phyloP scores from a whole-genome alignment of 805 yeast species.

The Kockiozyma suomiensis region DNA sequence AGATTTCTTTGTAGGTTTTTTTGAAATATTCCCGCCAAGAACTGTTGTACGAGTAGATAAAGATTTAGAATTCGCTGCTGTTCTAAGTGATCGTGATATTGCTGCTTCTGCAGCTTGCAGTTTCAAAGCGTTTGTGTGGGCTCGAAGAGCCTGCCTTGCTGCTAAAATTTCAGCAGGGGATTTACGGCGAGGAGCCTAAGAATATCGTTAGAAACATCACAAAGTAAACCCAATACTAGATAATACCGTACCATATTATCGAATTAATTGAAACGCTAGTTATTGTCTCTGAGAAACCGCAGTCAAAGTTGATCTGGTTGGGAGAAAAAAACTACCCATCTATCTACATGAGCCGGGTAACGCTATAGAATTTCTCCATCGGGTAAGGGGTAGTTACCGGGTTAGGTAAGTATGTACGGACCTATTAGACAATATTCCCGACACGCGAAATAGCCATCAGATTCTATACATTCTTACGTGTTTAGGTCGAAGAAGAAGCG shows the following conservation, averaged over 20 bases:
- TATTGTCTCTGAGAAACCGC: too few species aligned
- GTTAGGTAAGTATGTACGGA: neutral
- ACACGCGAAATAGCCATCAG: too few species aligned
- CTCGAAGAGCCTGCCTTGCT: slow-evolving; percentile 30
- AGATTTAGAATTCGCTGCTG: slow-evolving; percentile 5
- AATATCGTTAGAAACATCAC: neutral
- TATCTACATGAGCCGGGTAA: neutral
- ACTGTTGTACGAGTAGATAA: slow-evolving; percentile 5
- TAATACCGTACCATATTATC: neutral
- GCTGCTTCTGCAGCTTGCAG: slow-evolving; percentile 26
- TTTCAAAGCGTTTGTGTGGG: slow-evolving; percentile 25
- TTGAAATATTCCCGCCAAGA: neutral
- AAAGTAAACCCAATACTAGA: neutral
- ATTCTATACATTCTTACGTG: too few species aligned
- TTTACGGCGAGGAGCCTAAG: slow-evolving; percentile 29
- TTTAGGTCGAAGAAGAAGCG: neutral
- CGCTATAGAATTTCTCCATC: neutral
- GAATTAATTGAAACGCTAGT: too few species aligned
- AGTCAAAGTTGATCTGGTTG: too few species aligned
- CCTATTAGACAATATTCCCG: too few species aligned
- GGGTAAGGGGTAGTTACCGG: slow-evolving; percentile 1
- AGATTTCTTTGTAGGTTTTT: neutral
- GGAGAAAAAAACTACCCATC: neutral
- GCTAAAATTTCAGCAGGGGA: slow-evolving; percentile 24
- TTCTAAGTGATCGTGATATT: slow-evolving; percentile 6